Evolutionary conservation across 257 asterid genomes (phyloP), one percentile per base, ranked within the genome.

Genomic region (Fraxinus pennsylvanica): DNA sequence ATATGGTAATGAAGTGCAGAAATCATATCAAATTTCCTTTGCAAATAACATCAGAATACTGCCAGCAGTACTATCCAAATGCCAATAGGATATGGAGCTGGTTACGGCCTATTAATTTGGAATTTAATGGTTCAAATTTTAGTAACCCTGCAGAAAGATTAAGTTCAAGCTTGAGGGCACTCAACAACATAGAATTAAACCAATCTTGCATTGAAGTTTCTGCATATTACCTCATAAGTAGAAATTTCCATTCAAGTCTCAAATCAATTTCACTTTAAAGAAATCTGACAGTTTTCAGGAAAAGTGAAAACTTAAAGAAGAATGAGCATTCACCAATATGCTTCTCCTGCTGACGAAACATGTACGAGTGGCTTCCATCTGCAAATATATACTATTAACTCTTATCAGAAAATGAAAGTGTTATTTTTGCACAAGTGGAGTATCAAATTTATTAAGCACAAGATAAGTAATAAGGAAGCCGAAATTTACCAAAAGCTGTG

Each of bases 311-410:
- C 9, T 43, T 39, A 78, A 33, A 50, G 5, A 39, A 41, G 30
- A 63, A 79, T 81, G 76, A 78, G 68, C 10, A 75, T 66, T 78
- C 81, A 95, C 99, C 99, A 61, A 95, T 92, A 84, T 91, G 98
- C 83, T 95, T 95, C 86, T 95, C 99, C 86, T 81, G 83, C 89
- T 93, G 97, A 81, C 86, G 94, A 61, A 85, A 88, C 89, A 82
- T 84, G 89, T 81, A 93, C 54, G 99, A 85, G 85, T 95, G 98
- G 83, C 97, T 90, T 85, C 99, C 99, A 87, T 93, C 99, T 95
- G 96, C 85, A 90, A 73, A 41, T 65, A 54, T 27, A 71, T 54
- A 76, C 69, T 61, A 71, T 75, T 72, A 75, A 71, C 81, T 78
- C 72, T 43, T 35, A 29, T 69, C 71, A 78, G 75, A 73, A 71